Evolutionary conservation across 129 eudicot genomes (phyloP).

Genomic region (Ambrosia artemisiifolia): DNA sequence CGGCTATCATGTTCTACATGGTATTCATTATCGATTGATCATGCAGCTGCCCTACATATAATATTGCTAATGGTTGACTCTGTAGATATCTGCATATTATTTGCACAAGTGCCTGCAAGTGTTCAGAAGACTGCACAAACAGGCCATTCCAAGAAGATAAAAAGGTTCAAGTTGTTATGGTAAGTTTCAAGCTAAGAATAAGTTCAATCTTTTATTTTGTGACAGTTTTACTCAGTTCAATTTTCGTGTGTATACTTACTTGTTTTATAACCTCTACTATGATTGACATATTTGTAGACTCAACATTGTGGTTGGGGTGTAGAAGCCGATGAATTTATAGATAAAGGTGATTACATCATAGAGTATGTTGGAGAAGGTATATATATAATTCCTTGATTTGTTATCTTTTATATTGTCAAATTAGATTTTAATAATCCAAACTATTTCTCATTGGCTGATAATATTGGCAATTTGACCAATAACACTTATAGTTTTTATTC

Average conservation of each 20-base stretch:
- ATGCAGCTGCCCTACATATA: neutral
- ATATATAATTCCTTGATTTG: neutral
- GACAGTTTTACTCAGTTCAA: too few relatives aligned
- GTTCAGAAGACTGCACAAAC: conserved; percentile 66
- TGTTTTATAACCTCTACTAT: too few relatives aligned
- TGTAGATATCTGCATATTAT: conserved; percentile 62
- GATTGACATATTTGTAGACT: too few relatives aligned
- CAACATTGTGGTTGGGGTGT: conserved; percentile 80
- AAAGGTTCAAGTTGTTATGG: conserved; percentile 61
- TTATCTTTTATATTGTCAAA: neutral
- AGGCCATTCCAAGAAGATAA: conserved; percentile 70
- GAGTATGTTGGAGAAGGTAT: conserved; percentile 91
- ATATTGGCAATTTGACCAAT: neutral
- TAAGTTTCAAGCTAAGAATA: conserved; percentile 18
- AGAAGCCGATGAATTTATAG: conserved; percentile 66
- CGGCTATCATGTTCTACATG: conserved; percentile 9
- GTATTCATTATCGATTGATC: neutral
- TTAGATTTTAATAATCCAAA: neutral
- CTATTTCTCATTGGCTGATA: neutral
- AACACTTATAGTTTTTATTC: too few relatives aligned
- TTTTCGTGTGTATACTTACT: too few relatives aligned
- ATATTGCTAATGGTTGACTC: conserved; percentile 8
- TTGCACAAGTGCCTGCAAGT: conserved; percentile 71
- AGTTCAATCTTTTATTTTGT: too few relatives aligned
- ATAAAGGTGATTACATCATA: conserved; percentile 64